Base-by-base conservation (phyloP, 2,329 filamentous ascomycete species). In the Colletotrichum brevisporum region DNA sequence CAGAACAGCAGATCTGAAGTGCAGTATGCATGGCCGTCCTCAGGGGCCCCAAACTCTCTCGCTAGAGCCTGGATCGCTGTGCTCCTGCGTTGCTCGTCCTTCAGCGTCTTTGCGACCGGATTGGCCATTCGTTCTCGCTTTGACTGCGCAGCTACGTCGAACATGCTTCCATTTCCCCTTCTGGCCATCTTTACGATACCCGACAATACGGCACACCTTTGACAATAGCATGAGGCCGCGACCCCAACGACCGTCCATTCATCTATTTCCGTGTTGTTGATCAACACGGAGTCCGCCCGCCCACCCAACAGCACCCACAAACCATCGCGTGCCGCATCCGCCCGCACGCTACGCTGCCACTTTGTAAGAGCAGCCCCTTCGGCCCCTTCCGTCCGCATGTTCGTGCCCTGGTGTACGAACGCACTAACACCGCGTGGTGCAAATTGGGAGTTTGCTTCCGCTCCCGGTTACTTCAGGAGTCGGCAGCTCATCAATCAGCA, bases 401-500 rank as follows among this genome's bases (percentile, higher is more conserved):
- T 62, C 51, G 59, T 62, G 50, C 51, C 26, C 41, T 61, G 16
- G 27, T 24, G 43, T 16, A 36, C 45, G n/a, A 26, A 24, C 21
- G 21, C 21, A 24, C 21, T 24, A 24, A 24, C 4, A 24, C 21
- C 21, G 21, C 21, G 21, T 24, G 21, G 4, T 24, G 21, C 48
- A 21, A 8, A 16, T n/a, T 18, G 45, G 13, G 16, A 47, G 45
- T 18, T 18, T n/a, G 21, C 24, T 52, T 31, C 26, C 18, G 21
- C 50, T 52, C 13, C 16, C 5, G 21, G 50, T 13, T 16, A 13
- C 50, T 24, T 48, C 50, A 56, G 41, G 15, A 27, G 48, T 26
- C 47, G 65, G 21, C 52, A 53, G 54, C 36, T 69, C 67, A 67
- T 67, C 62, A 69, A 69, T 67, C 67, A 67, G 67, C 56, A 56